A percentile compares a stretch with the other conserved stretches of the same genome.
Evolutionary conservation across 768 basidiomycete genomes (phyloP).

Genomic region (Phlebiopsis flavidoalba): DNA sequence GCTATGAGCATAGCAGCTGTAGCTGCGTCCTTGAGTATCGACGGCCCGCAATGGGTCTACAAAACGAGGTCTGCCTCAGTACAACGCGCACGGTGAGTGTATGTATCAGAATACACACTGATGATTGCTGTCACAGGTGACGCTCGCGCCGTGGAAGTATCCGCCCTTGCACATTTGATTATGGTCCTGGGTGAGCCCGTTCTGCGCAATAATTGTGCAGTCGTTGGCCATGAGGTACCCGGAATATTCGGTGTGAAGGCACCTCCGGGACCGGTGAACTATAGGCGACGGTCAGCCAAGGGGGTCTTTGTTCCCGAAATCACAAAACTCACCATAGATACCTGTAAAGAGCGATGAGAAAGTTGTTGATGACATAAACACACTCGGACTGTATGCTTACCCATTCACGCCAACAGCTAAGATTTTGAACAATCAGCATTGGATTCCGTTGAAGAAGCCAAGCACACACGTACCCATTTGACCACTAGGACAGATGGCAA

Average conservation of each 20-base stretch:
- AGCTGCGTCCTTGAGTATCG: not conserved
- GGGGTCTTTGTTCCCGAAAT: not conserved
- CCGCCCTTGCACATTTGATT: slow-evolving; percentile 7
- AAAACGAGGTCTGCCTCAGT: not conserved
- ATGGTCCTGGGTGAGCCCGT: slow-evolving; percentile 1
- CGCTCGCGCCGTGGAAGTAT: not conserved
- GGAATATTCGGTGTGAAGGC: slow-evolving; percentile 2
- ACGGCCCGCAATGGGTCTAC: not conserved
- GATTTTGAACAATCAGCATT: not conserved
- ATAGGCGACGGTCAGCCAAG: not conserved
- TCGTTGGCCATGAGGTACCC: slow-evolving; percentile 6
- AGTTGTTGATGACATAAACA: not conserved
- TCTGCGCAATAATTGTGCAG: slow-evolving; percentile 1
- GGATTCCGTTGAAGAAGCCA: not conserved
- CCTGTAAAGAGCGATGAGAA: not conserved
- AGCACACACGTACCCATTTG: not conserved
- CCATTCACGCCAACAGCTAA: not conserved
- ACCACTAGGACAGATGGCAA: not conserved
- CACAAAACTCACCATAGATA: not conserved
- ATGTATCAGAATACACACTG: not conserved
- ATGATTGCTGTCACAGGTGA: slow-evolving; percentile 5
- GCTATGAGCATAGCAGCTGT: not conserved
- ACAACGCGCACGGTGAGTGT: too few species aligned
- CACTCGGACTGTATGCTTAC: not conserved
- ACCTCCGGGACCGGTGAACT: not conserved